Evolutionary conservation across 2,329 filamentous ascomycete genomes (phyloP).

Genomic region (Pseudogymnoascus pannorum): DNA sequence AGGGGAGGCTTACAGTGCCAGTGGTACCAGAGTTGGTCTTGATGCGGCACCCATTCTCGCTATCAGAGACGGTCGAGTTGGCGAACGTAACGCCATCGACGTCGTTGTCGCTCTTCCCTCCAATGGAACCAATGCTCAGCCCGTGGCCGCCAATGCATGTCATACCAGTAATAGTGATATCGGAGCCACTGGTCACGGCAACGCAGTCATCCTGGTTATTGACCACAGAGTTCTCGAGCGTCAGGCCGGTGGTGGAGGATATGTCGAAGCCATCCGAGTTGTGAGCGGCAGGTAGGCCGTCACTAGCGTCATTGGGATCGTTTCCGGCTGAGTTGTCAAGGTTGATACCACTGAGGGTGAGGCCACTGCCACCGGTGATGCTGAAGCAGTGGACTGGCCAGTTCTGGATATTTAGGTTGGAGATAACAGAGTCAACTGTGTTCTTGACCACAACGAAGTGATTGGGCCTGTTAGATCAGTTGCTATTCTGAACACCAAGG

Average conservation of each 20-base stretch:
- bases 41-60: constrained; percentile 50
- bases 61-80: constrained; percentile 41
- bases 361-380: constrained; percentile 36
- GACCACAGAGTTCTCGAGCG: constrained; percentile 43
- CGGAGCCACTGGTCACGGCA: constrained; percentile 48
- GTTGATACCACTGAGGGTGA: constrained; percentile 42
- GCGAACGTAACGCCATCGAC: constrained; percentile 47
- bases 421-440: constrained; percentile 43
- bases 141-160: constrained; percentile 33
- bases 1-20: constrained; percentile 38
- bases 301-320: constrained; percentile 25
- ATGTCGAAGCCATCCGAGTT: constrained; percentile 52
- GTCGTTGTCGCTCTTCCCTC: constrained; percentile 45
- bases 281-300: constrained; percentile 28
- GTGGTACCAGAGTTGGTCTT: constrained; percentile 48
- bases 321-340: constrained; percentile 53
- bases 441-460: constrained; percentile 48
- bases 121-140: constrained; percentile 52
- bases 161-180: constrained; percentile 25
- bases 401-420: constrained; percentile 44
- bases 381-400: constrained; percentile 47
- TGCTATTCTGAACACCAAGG: not conserved
- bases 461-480: constrained; percentile 49
- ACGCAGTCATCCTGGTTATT: constrained; percentile 55
- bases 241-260: constrained; percentile 38